phyloP scores from a whole-genome alignment of 306 rosid species.

The Mucuna pruriens region DNA sequence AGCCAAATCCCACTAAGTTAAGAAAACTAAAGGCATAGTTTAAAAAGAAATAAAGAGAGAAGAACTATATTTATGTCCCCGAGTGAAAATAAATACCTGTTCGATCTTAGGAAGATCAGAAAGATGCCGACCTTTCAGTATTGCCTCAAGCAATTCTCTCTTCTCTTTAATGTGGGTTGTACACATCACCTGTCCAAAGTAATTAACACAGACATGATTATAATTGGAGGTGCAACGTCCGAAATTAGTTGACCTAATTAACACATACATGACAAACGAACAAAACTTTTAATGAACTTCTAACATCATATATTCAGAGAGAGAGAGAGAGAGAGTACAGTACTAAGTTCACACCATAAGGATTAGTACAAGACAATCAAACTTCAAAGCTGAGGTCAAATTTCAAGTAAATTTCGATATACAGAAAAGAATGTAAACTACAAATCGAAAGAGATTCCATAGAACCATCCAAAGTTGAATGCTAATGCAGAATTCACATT shows the following conservation, averaged over 20 bases:
- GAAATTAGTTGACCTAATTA: background rate
- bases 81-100: slow-evolving; percentile 37
- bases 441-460: no score
- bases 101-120: slow-evolving; percentile 55
- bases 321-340: no score
- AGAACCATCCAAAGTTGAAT: background rate
- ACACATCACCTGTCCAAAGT: slow-evolving; percentile 63
- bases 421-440: no score
- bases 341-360: no score
- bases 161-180: slow-evolving; percentile 49
- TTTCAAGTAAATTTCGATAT: background rate
- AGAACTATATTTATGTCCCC: background rate
- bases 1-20: background rate
- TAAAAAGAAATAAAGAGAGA: background rate
- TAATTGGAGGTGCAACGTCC: background rate
- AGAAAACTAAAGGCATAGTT: background rate
- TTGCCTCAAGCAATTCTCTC: slow-evolving; percentile 54
- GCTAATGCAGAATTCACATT: background rate
- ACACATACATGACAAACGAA: background rate
- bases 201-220: background rate
- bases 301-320: no score
- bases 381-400: background rate
- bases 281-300: no score
- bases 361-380: background rate
- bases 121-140: slow-evolving; percentile 52